These are phyloP conservation scores for Rosa multiflora DNA, from an alignment of 306 rosid genomes.

Conservation along the genomic window DNA sequence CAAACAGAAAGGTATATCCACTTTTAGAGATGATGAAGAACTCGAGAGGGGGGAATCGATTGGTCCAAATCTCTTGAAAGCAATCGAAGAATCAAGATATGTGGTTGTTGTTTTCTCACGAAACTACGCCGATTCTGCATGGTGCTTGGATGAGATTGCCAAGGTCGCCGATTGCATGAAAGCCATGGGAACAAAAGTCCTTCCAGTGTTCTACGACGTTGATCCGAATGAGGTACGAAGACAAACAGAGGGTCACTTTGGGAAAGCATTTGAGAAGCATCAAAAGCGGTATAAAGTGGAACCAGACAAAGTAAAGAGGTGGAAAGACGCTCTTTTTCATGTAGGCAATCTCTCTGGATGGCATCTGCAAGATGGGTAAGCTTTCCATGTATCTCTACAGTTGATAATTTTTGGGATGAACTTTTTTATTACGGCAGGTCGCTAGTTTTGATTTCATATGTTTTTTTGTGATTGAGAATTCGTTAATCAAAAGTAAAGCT, in stretches of 20 bases:
- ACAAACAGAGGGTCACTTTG: background rate
- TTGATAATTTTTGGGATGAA: too few relatives aligned
- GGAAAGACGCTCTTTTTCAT: background rate
- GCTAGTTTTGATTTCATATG: too few relatives aligned
- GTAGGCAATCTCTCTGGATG: background rate
- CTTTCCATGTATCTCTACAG: too few relatives aligned
- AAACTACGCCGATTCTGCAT: background rate
- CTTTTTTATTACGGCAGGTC: too few relatives aligned
- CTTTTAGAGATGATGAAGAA: background rate
- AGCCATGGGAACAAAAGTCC: background rate
- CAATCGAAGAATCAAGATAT: background rate
- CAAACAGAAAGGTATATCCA: background rate
- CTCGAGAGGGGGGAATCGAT: background rate
- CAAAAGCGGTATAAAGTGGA: background rate
- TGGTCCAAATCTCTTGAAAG: background rate
- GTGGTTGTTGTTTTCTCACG: background rate
- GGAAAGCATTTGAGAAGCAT: background rate
- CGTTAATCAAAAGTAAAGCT: too few relatives aligned
- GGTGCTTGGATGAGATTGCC: conserved; percentile 2
- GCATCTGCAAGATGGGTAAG: background rate
- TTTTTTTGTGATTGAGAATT: too few relatives aligned
- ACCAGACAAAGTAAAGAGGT: background rate
- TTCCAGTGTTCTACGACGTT: background rate
- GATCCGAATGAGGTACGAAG: background rate
- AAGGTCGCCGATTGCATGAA: background rate